Conservation (phyloP, 768 basidiomycete genomes). For the Rubroboletus pulcherrimus region DNA sequence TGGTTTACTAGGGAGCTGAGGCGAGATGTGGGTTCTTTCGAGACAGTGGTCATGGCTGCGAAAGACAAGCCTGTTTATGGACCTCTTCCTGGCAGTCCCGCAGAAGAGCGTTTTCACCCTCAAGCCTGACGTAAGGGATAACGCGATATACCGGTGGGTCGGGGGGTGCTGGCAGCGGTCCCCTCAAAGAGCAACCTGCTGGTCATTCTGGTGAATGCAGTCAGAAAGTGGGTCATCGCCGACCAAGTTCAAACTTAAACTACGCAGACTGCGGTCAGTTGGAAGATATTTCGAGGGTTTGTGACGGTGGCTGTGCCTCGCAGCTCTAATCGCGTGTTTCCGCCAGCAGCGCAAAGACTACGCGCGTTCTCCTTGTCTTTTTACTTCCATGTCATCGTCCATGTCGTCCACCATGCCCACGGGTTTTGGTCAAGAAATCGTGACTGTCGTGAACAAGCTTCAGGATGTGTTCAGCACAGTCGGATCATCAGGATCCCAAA, state of each 20-base stretch:
- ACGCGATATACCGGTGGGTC: neutral
- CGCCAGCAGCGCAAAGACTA: slow-evolving; percentile 5
- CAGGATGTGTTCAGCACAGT: slow-evolving; percentile 89
- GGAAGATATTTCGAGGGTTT: neutral
- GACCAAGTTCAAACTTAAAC: neutral
- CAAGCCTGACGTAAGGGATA: slow-evolving; percentile 7
- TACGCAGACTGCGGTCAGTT: neutral
- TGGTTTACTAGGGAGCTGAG: neutral
- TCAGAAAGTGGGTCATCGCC: neutral
- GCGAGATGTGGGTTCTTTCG: neutral
- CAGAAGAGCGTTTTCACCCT: neutral
- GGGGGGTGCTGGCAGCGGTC: neutral
- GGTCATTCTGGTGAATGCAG: neutral
- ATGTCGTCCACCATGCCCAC: slow-evolving; percentile 40
- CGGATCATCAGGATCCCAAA: slow-evolving; percentile 69
- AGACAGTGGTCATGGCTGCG: slow-evolving; percentile 5
- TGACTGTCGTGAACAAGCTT: slow-evolving; percentile 79
- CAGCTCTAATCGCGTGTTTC: slow-evolving; percentile 23
- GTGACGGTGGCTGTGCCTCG: slow-evolving; percentile 27
- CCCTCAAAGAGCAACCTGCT: neutral
- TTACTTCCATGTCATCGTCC: slow-evolving; percentile 12
- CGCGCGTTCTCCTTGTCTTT: slow-evolving; percentile 11
- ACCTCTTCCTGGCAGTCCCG: too few species aligned
- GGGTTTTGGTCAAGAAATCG: slow-evolving; percentile 78
- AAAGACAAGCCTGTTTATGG: neutral